phyloP scores from a whole-genome alignment of 2,329 filamentous ascomycete species.

The Mariannaea elegans region DNA sequence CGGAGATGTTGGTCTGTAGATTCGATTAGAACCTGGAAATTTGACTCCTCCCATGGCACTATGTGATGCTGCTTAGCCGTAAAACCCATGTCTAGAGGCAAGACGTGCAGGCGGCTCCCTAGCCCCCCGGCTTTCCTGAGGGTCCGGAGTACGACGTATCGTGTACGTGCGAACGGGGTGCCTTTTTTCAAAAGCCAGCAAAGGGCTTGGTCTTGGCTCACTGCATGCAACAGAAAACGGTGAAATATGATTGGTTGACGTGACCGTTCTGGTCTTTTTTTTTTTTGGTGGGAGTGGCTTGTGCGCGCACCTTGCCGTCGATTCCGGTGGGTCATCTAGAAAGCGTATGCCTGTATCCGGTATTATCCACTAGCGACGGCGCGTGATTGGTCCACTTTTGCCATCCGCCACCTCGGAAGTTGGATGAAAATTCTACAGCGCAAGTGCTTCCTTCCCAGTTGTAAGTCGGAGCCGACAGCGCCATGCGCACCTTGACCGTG shows the following conservation, averaged over 20 bases:
- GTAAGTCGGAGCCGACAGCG: slow-evolving; percentile 37
- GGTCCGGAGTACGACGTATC: slow-evolving; percentile 1
- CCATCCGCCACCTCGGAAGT: slow-evolving; percentile 30
- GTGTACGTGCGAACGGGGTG: no score
- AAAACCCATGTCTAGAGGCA: slow-evolving; percentile 1
- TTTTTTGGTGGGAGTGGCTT: slow-evolving; percentile 15
- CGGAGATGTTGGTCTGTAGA: neutral
- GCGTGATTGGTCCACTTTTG: slow-evolving; percentile 29
- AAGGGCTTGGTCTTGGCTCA: slow-evolving; percentile 18
- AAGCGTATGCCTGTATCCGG: slow-evolving; percentile 36
- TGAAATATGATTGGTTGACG: slow-evolving; percentile 33
- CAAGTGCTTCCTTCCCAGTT: neutral
- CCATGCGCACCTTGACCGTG: neutral
- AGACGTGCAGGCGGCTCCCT: slow-evolving; percentile 12
- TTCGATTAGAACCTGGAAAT: neutral
- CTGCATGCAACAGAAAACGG: slow-evolving; percentile 32
- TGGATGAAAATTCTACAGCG: slow-evolving; percentile 31
- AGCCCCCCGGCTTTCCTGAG: neutral
- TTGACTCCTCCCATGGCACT: neutral
- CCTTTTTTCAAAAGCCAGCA: neutral
- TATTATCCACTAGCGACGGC: slow-evolving; percentile 9
- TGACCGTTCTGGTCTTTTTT: slow-evolving; percentile 26
- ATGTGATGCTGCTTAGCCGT: neutral
- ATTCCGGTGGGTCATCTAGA: slow-evolving; percentile 32
- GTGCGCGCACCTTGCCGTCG: slow-evolving; percentile 27